phyloP scores from a whole-genome alignment of 2,329 filamentous ascomycete genomes.

The Cadophora gregata region DNA sequence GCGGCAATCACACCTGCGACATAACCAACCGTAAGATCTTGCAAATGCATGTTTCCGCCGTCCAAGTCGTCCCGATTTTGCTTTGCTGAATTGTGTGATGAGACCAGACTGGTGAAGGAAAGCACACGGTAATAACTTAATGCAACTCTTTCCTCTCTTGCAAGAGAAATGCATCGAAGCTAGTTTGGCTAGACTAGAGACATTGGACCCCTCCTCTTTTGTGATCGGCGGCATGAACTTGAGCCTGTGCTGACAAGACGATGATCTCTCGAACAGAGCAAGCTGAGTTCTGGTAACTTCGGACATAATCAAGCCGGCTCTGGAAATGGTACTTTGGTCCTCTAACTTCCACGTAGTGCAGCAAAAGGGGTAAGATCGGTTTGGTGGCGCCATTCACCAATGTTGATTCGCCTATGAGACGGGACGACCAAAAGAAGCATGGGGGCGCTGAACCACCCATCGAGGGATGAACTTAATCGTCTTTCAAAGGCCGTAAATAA shows the following conservation, averaged over 20 bases:
- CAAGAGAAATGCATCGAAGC: neutral
- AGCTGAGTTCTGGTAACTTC: conserved; percentile 4
- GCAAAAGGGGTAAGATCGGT: neutral
- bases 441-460: neutral
- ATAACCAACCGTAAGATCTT: conserved; percentile 46
- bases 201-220: neutral
- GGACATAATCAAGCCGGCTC: conserved; percentile 11
- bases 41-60: conserved; percentile 11
- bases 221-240: conserved; percentile 4
- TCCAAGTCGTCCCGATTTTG: neutral
- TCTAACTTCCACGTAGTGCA: neutral
- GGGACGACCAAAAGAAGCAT: neutral
- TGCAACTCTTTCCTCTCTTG: neutral
- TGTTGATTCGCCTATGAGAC: conserved; percentile 13
- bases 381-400: neutral
- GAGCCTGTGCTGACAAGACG: neutral
- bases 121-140: neutral
- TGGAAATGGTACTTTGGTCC: conserved; percentile 3
- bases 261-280: neutral
- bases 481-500: neutral
- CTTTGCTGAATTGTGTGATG: neutral
- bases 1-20: conserved; percentile 50
- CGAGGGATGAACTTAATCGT: conserved; percentile 9
- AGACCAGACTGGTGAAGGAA: neutral
- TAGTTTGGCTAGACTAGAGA: neutral